A percentile compares a stretch with the other conserved stretches of the same genome.
Evolutionary conservation across 1,139 yeast genomes (phyloP).

Genomic region (Kluyveromyces sp.): DNA sequence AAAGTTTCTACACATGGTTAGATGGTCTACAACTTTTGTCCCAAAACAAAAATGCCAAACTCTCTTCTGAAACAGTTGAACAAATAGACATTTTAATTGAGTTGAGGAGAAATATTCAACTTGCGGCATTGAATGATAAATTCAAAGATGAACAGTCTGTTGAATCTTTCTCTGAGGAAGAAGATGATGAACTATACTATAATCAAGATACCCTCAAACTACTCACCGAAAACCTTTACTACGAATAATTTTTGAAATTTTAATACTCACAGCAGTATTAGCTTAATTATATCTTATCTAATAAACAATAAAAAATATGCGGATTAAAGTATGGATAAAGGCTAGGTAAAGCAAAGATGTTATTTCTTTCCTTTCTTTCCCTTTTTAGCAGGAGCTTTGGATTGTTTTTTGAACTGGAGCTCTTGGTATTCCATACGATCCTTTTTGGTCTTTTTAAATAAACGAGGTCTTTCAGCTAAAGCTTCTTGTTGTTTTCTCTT

Average conservation of each 20-base stretch:
- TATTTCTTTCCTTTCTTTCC: conserved; percentile 17
- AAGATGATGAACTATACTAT: conserved; percentile 37
- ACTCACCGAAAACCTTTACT: conserved; percentile 39
- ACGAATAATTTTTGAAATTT: conserved; percentile 20
- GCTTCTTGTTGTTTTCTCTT: conserved; percentile 57
- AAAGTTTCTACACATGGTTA: conserved; percentile 65
- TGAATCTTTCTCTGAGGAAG: conserved; percentile 17
- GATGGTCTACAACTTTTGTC: conserved; percentile 68
- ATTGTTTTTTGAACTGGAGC: conserved; percentile 33
- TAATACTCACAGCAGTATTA: neutral
- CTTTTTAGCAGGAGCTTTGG: conserved; percentile 26
- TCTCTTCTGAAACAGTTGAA: conserved; percentile 51
- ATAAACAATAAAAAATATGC: neutral
- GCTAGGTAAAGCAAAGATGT: neutral
- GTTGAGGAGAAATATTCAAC: conserved; percentile 57
- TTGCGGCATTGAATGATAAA: conserved; percentile 43
- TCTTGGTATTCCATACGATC: conserved; percentile 50
- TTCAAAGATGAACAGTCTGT: conserved; percentile 23
- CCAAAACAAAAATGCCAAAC: conserved; percentile 13
- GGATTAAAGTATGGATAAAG: neutral
- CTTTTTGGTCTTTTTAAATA: conserved; percentile 62
- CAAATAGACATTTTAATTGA: conserved; percentile 53
- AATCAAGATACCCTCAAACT: conserved; percentile 37
- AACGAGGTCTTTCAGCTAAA: conserved; percentile 38
- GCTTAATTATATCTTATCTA: neutral